These are phyloP conservation scores for Myriosclerotinia duriaeana DNA, from an alignment of 2,329 filamentous ascomycete genomes.

Conservation along the genomic window DNA sequence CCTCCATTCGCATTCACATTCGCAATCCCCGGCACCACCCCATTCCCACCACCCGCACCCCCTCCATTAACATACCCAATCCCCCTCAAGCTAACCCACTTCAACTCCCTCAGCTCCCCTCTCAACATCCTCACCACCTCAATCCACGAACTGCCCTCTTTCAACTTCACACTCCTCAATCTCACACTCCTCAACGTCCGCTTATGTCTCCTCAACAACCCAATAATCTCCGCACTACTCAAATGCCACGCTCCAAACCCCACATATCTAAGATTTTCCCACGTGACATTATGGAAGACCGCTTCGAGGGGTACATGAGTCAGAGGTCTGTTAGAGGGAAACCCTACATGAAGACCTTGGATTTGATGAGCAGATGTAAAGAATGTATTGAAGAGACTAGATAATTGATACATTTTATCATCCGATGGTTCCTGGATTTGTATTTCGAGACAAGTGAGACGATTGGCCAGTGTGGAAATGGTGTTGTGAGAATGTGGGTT, in stretches of 20 bases:
- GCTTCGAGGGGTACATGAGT: slow-evolving; percentile 54
- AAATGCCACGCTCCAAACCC: slow-evolving; percentile 66
- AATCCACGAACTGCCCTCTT: slow-evolving; percentile 59
- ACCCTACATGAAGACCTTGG: slow-evolving; percentile 63
- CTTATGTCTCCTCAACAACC: slow-evolving; percentile 55
- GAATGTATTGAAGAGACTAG: slow-evolving; percentile 55
- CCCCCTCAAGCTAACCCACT: slow-evolving; percentile 61
- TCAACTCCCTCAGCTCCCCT: slow-evolving; percentile 55
- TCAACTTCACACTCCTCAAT: slow-evolving; percentile 60
- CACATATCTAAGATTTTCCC: slow-evolving; percentile 61
- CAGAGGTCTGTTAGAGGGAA: slow-evolving; percentile 52
- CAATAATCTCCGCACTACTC: slow-evolving; percentile 59
- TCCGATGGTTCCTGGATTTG: slow-evolving; percentile 55
- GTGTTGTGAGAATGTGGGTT: slow-evolving; percentile 48
- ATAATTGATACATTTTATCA: slow-evolving; percentile 56
- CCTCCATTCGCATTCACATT: neutral
- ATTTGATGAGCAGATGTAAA: slow-evolving; percentile 60
- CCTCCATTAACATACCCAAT: slow-evolving; percentile 53
- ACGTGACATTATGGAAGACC: slow-evolving; percentile 61
- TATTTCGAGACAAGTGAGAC: slow-evolving; percentile 62
- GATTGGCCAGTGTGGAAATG: slow-evolving; percentile 52
- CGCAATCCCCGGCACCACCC: neutral
- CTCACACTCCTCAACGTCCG: slow-evolving; percentile 58
- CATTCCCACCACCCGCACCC: neutral
- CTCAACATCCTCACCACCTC: slow-evolving; percentile 58